Evolutionary conservation across 768 basidiomycete genomes (phyloP).

Genomic region (Lentinula detonsa): DNA sequence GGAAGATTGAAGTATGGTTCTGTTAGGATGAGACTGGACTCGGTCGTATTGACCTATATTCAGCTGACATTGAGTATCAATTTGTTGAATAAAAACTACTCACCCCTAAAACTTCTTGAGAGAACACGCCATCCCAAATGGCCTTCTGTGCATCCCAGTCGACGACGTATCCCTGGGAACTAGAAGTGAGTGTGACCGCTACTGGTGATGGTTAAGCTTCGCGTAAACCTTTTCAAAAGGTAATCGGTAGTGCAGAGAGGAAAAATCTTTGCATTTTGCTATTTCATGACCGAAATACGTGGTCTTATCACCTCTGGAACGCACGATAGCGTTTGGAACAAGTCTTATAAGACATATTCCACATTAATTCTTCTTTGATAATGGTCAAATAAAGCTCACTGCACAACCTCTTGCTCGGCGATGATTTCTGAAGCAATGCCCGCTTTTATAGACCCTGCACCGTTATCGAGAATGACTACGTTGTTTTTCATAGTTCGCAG

Average conservation of each 20-base stretch:
- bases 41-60: constrained; percentile 62
- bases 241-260: constrained; percentile 74
- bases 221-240: constrained; percentile 79
- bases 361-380: neutral
- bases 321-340: constrained; percentile 75
- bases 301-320: constrained; percentile 77
- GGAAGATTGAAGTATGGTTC: constrained; percentile 94
- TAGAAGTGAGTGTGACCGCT: constrained; percentile 14
- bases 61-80: neutral
- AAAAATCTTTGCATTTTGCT: constrained; percentile 68
- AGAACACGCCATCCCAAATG: constrained; percentile 89
- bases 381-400: neutral
- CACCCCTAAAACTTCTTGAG: constrained; percentile 62
- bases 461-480: constrained; percentile 9
- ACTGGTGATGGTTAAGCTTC: neutral
- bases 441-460: constrained; percentile 6
- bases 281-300: constrained; percentile 88
- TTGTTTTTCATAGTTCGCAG: neutral
- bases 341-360: constrained; percentile 33
- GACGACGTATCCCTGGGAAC: constrained; percentile 74
- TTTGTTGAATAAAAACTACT: constrained; percentile 11
- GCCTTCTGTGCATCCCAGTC: constrained; percentile 97
- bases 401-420: neutral
- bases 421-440: neutral
- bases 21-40: constrained; percentile 77